A percentile compares a stretch with the other conserved stretches of the same genome.
Evolutionary conservation across 2,329 filamentous ascomycete species (phyloP).

Genomic region (Rhinocladiella mackenziei): DNA sequence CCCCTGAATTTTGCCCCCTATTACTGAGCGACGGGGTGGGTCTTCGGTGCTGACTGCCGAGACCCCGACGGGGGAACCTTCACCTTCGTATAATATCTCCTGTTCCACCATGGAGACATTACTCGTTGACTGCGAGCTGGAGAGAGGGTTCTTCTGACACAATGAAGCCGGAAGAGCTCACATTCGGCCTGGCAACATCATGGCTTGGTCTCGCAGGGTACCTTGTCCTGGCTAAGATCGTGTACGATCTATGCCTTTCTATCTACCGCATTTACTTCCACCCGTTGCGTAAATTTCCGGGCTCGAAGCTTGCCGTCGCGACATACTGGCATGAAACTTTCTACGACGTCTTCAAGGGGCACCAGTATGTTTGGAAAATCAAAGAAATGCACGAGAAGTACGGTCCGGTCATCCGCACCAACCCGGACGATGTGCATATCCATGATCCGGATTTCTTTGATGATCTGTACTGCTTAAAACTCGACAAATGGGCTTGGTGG

Average conservation of each 20-base stretch:
- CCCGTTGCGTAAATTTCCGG: conserved; percentile 34
- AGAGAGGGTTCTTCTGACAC: too few species aligned
- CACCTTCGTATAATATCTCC: too few species aligned
- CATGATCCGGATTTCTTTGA: conserved; percentile 26
- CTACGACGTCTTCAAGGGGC: conserved; percentile 32
- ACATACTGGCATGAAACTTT: conserved; percentile 36
- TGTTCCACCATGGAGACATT: too few species aligned
- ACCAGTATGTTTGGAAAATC: conserved; percentile 33
- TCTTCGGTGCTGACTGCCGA: too few species aligned
- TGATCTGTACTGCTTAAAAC: conserved; percentile 23
- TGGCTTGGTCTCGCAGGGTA: conserved; percentile 12
- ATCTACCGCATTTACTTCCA: conserved; percentile 29
- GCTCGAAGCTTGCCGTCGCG: conserved; percentile 34
- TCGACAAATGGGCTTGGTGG: conserved; percentile 25
- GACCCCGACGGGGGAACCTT: too few species aligned
- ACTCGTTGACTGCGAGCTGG: too few species aligned
- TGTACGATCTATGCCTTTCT: conserved; percentile 12
- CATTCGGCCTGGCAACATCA: conserved; percentile 12
- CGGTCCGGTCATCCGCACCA: conserved; percentile 31
- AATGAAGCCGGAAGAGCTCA: conserved; percentile 11
- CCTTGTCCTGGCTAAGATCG: conserved; percentile 13
- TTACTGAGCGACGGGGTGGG: too few species aligned
- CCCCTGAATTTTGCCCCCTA: too few species aligned
- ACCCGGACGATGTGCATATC: conserved; percentile 26
- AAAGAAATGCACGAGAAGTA: conserved; percentile 36